These are phyloP conservation scores for Canavalia ensiformis DNA, from an alignment of 306 rosid genomes.

Conservation along the genomic window DNA sequence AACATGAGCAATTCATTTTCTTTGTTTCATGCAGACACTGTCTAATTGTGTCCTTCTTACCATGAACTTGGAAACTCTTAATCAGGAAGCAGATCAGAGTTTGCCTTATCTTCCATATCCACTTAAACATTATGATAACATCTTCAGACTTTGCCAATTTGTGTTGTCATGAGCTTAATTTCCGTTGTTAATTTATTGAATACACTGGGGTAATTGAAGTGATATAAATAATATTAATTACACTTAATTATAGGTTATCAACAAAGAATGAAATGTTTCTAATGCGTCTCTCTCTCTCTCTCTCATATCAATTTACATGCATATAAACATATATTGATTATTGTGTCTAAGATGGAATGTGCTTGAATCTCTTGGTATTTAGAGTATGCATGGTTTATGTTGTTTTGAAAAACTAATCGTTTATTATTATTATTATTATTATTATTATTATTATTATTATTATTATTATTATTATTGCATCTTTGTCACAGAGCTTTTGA, in stretches of 20 bases:
- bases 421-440: too few species aligned
- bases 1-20: conserved; percentile 51
- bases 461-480: too few species aligned
- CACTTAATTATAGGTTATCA: neutral
- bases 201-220: neutral
- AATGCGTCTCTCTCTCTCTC: neutral
- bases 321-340: neutral
- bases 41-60: conserved; percentile 42
- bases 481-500: too few species aligned
- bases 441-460: too few species aligned
- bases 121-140: neutral
- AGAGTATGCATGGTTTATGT: too few species aligned
- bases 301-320: neutral
- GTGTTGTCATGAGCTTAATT: neutral
- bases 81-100: conserved; percentile 20
- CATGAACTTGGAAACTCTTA: conserved; percentile 49
- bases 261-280: conserved; percentile 7
- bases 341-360: neutral
- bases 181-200: neutral
- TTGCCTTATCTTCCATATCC: conserved; percentile 36
- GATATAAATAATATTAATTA: neutral
- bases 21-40: conserved; percentile 57
- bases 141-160: neutral
- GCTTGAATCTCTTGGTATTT: neutral
- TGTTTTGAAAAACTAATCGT: too few species aligned